Evolutionary conservation across 139 green algal species (phyloP), one percentile per base, ranked within the genome.

Genomic region (Chlamydomonas sp.): DNA sequence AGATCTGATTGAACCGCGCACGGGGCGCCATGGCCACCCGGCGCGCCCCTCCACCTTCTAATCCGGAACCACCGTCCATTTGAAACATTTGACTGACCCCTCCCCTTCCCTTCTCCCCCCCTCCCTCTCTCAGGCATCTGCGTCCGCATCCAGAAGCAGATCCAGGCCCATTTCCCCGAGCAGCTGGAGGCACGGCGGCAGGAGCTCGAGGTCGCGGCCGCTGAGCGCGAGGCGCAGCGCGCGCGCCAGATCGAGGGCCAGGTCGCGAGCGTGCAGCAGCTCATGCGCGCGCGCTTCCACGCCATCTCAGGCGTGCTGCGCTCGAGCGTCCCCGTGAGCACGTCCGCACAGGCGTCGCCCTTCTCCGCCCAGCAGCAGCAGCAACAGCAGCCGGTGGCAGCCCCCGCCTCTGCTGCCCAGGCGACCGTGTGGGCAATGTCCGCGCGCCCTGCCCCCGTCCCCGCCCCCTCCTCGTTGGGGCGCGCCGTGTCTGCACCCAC

Each of bases 251-350:
- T 66, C 5, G 16, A 39, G 13, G 5, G 5, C 5, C 59, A 66
- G 29, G 29, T 39, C 10, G 29, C 31, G 20, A 24, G 20, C 29
- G 59, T 66, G 31, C 22, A 39, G 33, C 31, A 39, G 5, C 39
- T 66, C 26, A 66, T 66, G 59, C 8, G 59, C 6, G 59, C 59
- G 6, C 59, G 59, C 29, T 66, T 66, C 26, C 5, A 5, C 31
- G 10, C 4, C 10, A 24, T 66, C 8, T 13, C 59, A 30, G 8
- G 26, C 33, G 26, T 43, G 6, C 6, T 66, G 59, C 16, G n/a
- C n/a, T n/a, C n/a, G n/a, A 39, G 47, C 22, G 22, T 57, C 20
- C 47, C 22, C 47, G 16, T 57, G 20, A 16, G 20, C 22, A 16
- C 22, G 47, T 57, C 16, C 20, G 47, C 47, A 57, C 47, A 57